phyloP scores from a whole-genome alignment of 2,329 filamentous ascomycete genomes.

The Periconia sp. region DNA sequence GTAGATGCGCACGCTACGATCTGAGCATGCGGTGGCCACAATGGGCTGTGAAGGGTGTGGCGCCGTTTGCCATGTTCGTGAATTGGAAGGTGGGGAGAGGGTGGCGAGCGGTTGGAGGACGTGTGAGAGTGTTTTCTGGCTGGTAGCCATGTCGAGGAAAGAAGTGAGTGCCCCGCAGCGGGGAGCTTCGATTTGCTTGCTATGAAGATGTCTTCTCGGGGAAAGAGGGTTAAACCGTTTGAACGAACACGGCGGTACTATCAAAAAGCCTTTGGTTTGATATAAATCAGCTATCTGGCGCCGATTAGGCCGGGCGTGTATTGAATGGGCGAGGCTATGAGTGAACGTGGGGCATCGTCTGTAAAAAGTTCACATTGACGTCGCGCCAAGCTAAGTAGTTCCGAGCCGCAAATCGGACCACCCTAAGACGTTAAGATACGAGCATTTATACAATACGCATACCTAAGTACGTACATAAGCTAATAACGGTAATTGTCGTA shows the following conservation, averaged over 20 bases:
- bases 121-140: constrained; percentile 9
- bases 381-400: constrained; percentile 3
- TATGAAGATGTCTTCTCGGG: neutral
- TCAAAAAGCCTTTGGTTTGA: no score
- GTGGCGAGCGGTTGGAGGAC: constrained; percentile 51
- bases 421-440: no score
- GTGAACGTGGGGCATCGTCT: constrained; percentile 6
- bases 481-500: neutral
- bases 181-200: neutral
- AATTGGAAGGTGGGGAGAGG: constrained; percentile 54
- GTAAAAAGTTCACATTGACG: constrained; percentile 4
- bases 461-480: no score
- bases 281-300: no score
- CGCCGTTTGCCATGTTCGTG: constrained; percentile 80
- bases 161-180: neutral
- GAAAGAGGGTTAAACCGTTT: neutral
- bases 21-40: constrained; percentile 82
- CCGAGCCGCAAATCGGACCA: neutral
- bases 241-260: no score
- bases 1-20: constrained; percentile 87
- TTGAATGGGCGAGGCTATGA: neutral
- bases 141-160: neutral
- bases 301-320: no score
- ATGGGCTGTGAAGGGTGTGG: constrained; percentile 87
- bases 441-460: no score